Percentiles rank a stretch among this genome's conserved stretches.
Conservation (phyloP, 768 basidiomycete species). For the Leccinum rimulosum region DNA sequence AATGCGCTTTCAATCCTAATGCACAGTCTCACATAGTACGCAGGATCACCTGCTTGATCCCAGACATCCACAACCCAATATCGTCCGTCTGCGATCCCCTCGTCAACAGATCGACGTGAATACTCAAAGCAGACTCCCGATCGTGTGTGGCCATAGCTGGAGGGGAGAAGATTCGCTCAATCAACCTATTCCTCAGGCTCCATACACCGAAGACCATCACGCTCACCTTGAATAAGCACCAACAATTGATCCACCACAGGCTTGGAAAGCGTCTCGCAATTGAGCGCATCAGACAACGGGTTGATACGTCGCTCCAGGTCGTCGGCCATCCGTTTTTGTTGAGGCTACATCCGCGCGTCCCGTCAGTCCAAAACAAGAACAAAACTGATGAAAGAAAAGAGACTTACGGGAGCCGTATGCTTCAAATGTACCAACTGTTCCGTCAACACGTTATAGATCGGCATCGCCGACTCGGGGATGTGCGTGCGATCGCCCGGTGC, state of each 20-base stretch:
- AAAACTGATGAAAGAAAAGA: background rate
- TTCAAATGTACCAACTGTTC: conserved; percentile 64
- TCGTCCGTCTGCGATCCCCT: conserved; percentile 77
- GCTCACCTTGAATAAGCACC: conserved; percentile 67
- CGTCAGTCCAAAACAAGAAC: background rate
- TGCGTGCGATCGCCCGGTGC: conserved; percentile 92
- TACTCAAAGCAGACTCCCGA: conserved; percentile 70
- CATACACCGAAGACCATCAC: conserved; percentile 12
- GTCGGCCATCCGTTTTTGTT: conserved; percentile 80
- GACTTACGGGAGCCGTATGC: conserved; percentile 71
- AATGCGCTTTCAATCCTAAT: too few relatives aligned
- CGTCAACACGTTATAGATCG: conserved; percentile 65
- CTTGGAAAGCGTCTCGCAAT: conserved; percentile 78
- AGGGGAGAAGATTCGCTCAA: background rate
- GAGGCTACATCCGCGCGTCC: conserved; percentile 47
- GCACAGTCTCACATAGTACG: too few relatives aligned
- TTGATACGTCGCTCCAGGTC: conserved; percentile 87
- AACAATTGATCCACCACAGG: conserved; percentile 69
- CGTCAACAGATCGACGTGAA: conserved; percentile 86
- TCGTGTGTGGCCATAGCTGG: conserved; percentile 82
- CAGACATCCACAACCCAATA: conserved; percentile 85
- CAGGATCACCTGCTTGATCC: conserved; percentile 68
- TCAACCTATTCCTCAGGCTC: background rate
- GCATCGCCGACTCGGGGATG: conserved; percentile 68
- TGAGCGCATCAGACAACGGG: conserved; percentile 86